A percentile compares a stretch with the other conserved stretches of the same genome.
phyloP scores from a whole-genome alignment of 441 rosid genomes.

The Brassica balearica region DNA sequence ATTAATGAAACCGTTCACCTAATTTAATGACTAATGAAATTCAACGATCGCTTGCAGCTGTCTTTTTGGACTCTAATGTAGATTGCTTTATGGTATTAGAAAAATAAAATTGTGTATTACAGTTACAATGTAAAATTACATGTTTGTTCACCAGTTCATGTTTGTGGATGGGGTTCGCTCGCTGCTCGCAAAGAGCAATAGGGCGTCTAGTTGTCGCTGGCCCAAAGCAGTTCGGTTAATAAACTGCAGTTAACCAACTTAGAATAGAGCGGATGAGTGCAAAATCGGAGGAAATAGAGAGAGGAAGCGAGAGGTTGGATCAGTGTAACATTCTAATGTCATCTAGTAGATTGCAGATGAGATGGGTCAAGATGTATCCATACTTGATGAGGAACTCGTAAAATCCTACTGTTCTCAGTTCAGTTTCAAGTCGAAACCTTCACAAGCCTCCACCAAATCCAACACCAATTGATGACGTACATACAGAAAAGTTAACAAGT shows the following conservation, averaged over 20 bases:
- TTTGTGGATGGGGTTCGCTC: background rate
- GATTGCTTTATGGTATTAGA: background rate
- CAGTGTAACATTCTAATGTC: background rate
- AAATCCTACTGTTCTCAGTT: background rate
- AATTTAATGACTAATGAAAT: constrained; percentile 15
- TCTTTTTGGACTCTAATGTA: background rate
- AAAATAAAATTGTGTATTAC: background rate
- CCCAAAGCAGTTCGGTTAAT: background rate
- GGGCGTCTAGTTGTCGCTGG: background rate
- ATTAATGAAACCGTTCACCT: constrained; percentile 25
- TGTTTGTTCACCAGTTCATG: background rate
- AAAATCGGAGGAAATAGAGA: background rate
- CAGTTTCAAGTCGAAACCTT: background rate
- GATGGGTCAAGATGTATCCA: background rate
- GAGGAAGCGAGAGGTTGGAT: background rate
- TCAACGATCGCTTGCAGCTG: constrained; percentile 2
- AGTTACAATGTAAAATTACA: background rate
- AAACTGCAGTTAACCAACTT: background rate
- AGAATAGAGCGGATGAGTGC: background rate
- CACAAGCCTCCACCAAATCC: background rate
- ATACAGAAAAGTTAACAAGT: background rate
- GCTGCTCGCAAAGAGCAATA: background rate
- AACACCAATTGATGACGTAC: background rate
- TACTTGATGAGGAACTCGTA: background rate
- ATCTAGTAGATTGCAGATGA: background rate